These are phyloP conservation scores for Pseudozyma tsukubaensis DNA, from an alignment of 1,284 basidiomycete genomes.

Conservation along the genomic window DNA sequence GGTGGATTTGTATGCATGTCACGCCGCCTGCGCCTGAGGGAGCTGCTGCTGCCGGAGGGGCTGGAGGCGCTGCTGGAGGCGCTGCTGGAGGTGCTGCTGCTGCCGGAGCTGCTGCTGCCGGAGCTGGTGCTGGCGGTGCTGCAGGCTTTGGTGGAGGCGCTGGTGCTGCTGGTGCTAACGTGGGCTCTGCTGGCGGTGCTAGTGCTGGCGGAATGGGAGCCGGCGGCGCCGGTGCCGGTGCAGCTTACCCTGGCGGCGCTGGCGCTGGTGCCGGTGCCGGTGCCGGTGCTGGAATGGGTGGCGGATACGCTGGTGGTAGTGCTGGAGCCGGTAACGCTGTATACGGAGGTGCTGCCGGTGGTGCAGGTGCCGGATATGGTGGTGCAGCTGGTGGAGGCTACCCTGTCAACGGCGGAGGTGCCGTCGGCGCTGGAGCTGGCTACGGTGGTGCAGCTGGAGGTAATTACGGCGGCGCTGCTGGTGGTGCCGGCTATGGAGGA, in stretches of 20 bases:
- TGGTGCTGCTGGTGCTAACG: constrained; percentile 1
- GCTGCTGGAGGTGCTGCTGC: constrained; percentile 4
- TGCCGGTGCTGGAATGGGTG: background rate
- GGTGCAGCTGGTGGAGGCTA: background rate
- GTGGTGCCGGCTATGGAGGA: background rate
- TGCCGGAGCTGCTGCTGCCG: constrained; percentile 1
- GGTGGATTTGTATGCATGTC: constrained; percentile 38
- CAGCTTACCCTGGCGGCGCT: constrained; percentile 1
- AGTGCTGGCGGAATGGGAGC: constrained; percentile 7
- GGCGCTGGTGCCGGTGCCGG: constrained; percentile 2
- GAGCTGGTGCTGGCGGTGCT: background rate
- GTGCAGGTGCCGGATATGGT: background rate
- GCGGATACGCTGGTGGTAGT: background rate
- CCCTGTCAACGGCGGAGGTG: background rate
- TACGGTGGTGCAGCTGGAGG: constrained; percentile 9
- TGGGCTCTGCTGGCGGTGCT: constrained; percentile 8
- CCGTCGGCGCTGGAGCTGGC: background rate
- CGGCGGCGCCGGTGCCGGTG: background rate
- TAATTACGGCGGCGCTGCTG: background rate
- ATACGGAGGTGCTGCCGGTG: background rate
- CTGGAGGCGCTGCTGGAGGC: constrained; percentile 5
- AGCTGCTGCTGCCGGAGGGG: background rate
- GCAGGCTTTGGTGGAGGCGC: background rate
- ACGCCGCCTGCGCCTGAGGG: constrained; percentile 10
- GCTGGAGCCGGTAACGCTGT: background rate